Percentiles rank a stretch among this genome's conserved stretches.
phyloP scores from a whole-genome alignment of 495 filamentous ascomycete species.

The Penicillium canescens region DNA sequence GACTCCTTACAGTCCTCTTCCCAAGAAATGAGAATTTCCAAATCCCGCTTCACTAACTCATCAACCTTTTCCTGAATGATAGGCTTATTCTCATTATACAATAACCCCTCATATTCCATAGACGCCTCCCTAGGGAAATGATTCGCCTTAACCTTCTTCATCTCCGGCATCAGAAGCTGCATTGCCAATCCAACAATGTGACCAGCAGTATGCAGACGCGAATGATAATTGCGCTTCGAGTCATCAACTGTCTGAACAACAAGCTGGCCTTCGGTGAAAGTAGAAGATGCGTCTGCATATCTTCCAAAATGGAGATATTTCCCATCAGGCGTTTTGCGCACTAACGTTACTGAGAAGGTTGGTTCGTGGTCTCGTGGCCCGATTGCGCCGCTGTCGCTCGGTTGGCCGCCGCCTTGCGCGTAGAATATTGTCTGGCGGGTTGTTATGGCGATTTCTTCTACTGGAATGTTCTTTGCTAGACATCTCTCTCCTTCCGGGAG shows the following conservation, averaged over 20 bases:
- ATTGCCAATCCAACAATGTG: slow-evolving; percentile 64
- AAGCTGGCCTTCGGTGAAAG: slow-evolving; percentile 36
- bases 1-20: slow-evolving; percentile 33
- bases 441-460: slow-evolving; percentile 37
- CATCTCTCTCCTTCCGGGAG: slow-evolving; percentile 47
- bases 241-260: slow-evolving; percentile 55
- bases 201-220: slow-evolving; percentile 63
- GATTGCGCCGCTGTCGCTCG: slow-evolving; percentile 59
- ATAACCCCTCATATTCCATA: slow-evolving; percentile 60
- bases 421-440: slow-evolving; percentile 63
- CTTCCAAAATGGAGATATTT: slow-evolving; percentile 60
- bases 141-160: slow-evolving; percentile 62
- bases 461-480: slow-evolving; percentile 22
- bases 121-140: slow-evolving; percentile 61
- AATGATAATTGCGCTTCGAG: slow-evolving; percentile 55
- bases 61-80: slow-evolving; percentile 57
- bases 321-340: slow-evolving; percentile 48
- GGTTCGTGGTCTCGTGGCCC: slow-evolving; percentile 18
- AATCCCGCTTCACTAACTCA: slow-evolving; percentile 48
- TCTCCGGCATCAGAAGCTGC: slow-evolving; percentile 48
- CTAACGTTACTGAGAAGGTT: slow-evolving; percentile 50
- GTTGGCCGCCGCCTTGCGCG: slow-evolving; percentile 66
- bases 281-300: slow-evolving; percentile 28
- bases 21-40: slow-evolving; percentile 58
- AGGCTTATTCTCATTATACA: slow-evolving; percentile 59